Conservation (phyloP, 2,329 filamentous ascomycete genomes). For the Botryotinia globosa region DNA sequence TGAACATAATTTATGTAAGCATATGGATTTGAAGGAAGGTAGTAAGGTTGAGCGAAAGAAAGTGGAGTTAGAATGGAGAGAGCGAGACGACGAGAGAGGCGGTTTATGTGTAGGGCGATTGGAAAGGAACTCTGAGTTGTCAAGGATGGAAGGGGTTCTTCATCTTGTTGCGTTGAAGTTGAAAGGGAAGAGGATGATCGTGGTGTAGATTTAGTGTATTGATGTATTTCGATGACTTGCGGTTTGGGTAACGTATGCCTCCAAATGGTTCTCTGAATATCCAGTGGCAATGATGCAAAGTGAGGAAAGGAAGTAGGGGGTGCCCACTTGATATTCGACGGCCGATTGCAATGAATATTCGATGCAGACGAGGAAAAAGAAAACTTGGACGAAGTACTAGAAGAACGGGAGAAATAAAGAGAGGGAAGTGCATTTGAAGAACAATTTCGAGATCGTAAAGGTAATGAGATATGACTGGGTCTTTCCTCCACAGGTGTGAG, state of each 20-base stretch:
- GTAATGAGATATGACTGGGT: background rate
- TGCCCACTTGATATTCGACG: background rate
- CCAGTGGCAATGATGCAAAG: conserved; percentile 7
- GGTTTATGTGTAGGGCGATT: background rate
- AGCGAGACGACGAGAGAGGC: conserved; percentile 11
- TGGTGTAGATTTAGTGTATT: background rate
- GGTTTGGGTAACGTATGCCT: background rate
- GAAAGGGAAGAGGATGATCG: too few species aligned
- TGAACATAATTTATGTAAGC: conserved; percentile 3
- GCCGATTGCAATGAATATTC: background rate
- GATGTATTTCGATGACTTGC: conserved; percentile 3
- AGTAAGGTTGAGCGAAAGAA: conserved; percentile 5
- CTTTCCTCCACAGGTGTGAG: background rate
- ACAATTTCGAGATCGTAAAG: background rate
- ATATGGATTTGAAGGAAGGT: conserved; percentile 10
- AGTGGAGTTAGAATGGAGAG: background rate
- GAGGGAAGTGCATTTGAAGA: background rate
- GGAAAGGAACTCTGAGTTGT: background rate
- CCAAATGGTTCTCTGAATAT: conserved; percentile 12
- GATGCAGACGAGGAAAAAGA: background rate
- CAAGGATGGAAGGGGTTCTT: background rate
- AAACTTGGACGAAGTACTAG: background rate
- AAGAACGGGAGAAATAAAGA: conserved; percentile 8
- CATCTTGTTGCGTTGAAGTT: background rate
- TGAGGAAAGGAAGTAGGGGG: background rate